Evolutionary conservation across 805 yeast species (phyloP), one percentile per base, ranked within the genome.

Genomic region (Starmerella khaoyaiensis): DNA sequence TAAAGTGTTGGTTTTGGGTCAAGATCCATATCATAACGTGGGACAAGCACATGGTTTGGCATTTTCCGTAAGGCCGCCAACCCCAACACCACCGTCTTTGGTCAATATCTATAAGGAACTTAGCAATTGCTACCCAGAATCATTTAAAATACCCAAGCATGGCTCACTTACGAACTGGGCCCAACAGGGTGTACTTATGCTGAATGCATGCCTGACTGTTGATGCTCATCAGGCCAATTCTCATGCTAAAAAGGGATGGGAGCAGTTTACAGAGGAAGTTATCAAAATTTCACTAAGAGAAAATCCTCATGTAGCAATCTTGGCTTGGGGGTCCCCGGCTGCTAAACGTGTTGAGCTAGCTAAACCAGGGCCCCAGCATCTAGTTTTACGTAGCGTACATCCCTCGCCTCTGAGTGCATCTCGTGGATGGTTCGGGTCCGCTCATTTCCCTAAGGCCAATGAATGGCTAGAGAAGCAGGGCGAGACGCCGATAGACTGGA

Each of bases 11-110:
- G 69, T 90, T 10, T 62, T 90, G 31, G 98, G 98, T 1, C 98
- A 90, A 57, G 98, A 90, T 56, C 98, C 98, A 0, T 90, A 90
- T 56, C 98, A 90, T 58, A 83, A 84, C 56, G 59, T 59, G 49
- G 79, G 80, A 55, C 98, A 90, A 57, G 98, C 98, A 0, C 98
- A 90, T 53, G 98, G 98, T 0, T 62, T 90, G 21, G 97, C 98
- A 3, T 90, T 90, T 50, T 79, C 93, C 16, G 97, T 90, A 1
- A 67, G 73, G 39, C 78, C 79, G 22, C 93, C 94, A 1, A 76
- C 83, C 1, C 72, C 74, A 1, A 79, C 90, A 2, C 97, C 98
- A 0, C 90, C 93, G 1, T 83, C 95, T 1, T 63, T 90, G 40
- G 65, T 71, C 33, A 90, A 90, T 54, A 90, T 90, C 39, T 90